Evolutionary conservation across 805 yeast species (phyloP).

Genomic region (Candida dajiaensis): DNA sequence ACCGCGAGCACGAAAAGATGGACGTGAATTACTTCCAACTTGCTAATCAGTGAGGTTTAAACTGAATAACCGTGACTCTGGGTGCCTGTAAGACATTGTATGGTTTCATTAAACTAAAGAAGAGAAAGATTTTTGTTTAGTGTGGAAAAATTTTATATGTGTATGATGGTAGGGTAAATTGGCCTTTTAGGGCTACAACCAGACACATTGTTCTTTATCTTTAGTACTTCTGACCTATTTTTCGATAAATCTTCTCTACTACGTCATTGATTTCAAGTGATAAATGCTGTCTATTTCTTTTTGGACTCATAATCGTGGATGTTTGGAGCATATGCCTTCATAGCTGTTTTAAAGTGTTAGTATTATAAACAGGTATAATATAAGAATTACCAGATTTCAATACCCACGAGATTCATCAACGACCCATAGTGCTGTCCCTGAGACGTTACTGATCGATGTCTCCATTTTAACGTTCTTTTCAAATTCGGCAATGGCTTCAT

Average conservation of each 20-base stretch:
- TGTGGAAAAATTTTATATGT: conserved; percentile 5
- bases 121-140: not conserved
- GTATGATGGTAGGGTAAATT: not conserved
- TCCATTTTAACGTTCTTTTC: conserved; percentile 55
- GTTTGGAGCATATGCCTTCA: conserved; percentile 51
- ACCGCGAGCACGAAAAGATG: conserved; percentile 83
- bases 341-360: conserved; percentile 17
- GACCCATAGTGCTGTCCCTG: conserved; percentile 54
- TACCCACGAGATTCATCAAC: conserved; percentile 38
- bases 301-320: conserved; percentile 52
- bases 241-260: no score
- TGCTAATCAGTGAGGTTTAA: conserved; percentile 27
- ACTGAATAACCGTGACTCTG: conserved; percentile 45
- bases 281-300: conserved; percentile 14
- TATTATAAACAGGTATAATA: no score
- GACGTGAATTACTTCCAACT: conserved; percentile 12
- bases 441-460: conserved; percentile 47
- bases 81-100: conserved; percentile 58
- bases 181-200: not conserved
- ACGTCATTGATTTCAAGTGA: not conserved
- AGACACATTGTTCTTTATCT: no score
- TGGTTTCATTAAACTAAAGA: conserved; percentile 1
- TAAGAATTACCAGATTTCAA: no score
- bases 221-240: no score
- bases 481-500: conserved; percentile 47